These are phyloP conservation scores for Fusarium humuli DNA, from an alignment of 2,329 filamentous ascomycete genomes.

Conservation along the genomic window DNA sequence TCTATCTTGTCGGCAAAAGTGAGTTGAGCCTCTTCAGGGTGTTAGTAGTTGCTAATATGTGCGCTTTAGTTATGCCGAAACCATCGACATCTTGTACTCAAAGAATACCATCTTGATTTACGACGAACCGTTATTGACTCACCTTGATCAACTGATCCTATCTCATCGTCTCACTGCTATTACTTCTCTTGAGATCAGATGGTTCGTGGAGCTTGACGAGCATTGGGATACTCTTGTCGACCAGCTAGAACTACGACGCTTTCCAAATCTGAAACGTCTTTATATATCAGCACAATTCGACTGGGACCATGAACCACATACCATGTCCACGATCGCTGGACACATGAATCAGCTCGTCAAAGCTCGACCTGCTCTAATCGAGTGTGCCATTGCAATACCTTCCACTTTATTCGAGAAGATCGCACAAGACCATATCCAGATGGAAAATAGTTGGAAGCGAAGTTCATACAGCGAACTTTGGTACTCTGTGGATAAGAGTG, in stretches of 20 bases:
- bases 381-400: background rate
- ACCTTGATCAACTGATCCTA: background rate
- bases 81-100: constrained; percentile 7
- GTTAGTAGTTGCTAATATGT: background rate
- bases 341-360: background rate
- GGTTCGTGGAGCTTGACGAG: background rate
- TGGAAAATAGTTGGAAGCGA: background rate
- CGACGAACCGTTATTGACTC: background rate
- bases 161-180: background rate
- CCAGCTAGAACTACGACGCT: background rate
- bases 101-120: constrained; percentile 2
- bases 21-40: too few relatives aligned
- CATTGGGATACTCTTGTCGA: background rate
- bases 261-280: background rate
- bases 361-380: background rate
- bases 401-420: accelerated
- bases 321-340: background rate
- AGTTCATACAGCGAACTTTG: background rate
- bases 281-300: background rate
- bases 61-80: background rate
- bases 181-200: constrained; percentile 2
- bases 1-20: constrained; percentile 24
- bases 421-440: background rate
- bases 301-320: accelerated
- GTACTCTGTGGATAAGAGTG: background rate